Evolutionary conservation across 2,329 filamentous ascomycete genomes (phyloP), one percentile per base, ranked within the genome.

Genomic region (Fusarium graminum): DNA sequence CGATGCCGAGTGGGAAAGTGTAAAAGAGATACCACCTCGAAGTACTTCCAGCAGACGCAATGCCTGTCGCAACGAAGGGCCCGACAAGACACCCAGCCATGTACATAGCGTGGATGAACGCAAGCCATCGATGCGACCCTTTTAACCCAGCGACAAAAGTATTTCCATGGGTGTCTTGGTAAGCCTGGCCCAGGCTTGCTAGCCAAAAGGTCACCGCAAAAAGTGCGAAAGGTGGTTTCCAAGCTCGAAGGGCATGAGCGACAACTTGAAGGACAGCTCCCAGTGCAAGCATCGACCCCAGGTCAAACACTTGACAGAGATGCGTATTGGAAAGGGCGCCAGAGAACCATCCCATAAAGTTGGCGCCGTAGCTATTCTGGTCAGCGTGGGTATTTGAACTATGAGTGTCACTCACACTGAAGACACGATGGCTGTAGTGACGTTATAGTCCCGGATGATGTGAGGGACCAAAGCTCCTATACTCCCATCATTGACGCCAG

Each of bases 101-200:
- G 67, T 88, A 90, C 80, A 86, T 87, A 10, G 86, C 88, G 63
- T 90, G 88, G 16, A 90, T 88, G 52, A 89, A 85, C 0, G 86
- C 85, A 0, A 90, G 78, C 84, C 86, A 89, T 6, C 86, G 78
- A 69, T 90, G 86, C 0, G 86, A 83, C 0, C 75, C 77, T 11
- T 80, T 80, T 1, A 83, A 73, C 0, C 81, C 79, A 1, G 83
- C 80, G 1, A 89, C 86, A 57, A 86, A 90, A 0, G 86, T 86
- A 57, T 91, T 90, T 2, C 84, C 83, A 22, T 89, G 86, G 0
- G 87, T 84, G 64, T 91, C 88, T 59, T 90, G 86, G 55, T 85
- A 89, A 0, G 85, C 88, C 72, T 89, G 86, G 0, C 88, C 88
- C 0, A 88, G 69, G 11, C 83, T 84, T 1, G 84, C 82, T 9